These are phyloP conservation scores for Aspergillus hancockii DNA, from an alignment of 495 filamentous ascomycete species.

Conservation along the genomic window DNA sequence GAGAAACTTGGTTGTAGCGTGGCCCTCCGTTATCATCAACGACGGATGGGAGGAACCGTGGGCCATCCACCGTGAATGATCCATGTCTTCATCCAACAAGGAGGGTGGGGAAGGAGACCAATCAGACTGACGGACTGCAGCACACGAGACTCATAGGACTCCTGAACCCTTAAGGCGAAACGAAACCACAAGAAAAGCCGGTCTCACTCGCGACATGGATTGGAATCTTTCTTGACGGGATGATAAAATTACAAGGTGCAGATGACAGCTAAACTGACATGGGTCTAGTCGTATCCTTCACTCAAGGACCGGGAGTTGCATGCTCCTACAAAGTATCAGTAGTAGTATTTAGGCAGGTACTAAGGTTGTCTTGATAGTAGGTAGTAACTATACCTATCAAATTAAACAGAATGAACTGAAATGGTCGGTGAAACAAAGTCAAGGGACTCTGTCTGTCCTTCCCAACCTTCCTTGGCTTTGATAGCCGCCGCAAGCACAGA, in stretches of 20 bases:
- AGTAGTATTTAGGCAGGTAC: no score
- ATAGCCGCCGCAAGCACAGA: neutral
- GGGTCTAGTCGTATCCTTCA: neutral
- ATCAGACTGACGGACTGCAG: neutral
- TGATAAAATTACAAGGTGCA: neutral
- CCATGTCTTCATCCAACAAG: constrained; percentile 2
- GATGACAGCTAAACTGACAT: constrained; percentile 1
- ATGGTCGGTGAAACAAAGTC: constrained; percentile 1
- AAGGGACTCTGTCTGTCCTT: neutral
- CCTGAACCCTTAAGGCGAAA: neutral
- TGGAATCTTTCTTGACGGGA: neutral
- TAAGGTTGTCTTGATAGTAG: no score
- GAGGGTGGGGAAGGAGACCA: neutral
- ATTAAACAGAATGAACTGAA: no score
- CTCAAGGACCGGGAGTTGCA: neutral
- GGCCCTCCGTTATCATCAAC: neutral
- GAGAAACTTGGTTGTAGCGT: neutral
- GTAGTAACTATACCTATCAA: no score
- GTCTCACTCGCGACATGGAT: neutral
- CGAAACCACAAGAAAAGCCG: no score
- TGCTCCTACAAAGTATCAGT: neutral
- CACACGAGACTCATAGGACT: neutral
- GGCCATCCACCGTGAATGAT: constrained; percentile 3
- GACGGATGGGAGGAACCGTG: constrained; percentile 1
- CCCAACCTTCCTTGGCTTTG: neutral